Conservation (phyloP, 768 basidiomycete species). For the Leccinum boreale region DNA sequence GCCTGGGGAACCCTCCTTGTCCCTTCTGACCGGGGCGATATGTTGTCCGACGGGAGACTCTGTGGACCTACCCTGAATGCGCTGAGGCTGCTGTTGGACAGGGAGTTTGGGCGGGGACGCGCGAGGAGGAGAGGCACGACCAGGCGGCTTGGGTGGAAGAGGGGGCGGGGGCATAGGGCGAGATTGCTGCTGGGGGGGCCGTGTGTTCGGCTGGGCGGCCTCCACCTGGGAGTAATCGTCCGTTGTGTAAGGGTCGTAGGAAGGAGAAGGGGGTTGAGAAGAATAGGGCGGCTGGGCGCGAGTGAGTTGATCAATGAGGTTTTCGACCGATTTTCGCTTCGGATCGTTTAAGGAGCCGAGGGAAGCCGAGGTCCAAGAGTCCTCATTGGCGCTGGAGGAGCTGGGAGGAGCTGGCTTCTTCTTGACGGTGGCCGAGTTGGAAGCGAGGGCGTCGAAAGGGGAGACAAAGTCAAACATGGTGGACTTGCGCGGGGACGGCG, state of each 20-base stretch:
- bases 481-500: constrained; percentile 71
- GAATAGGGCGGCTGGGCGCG: constrained; percentile 39
- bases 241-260: constrained; percentile 38
- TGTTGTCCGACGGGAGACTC: constrained; percentile 51
- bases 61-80: constrained; percentile 46
- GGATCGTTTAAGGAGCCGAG: constrained; percentile 39
- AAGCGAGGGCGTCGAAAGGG: constrained; percentile 75
- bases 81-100: constrained; percentile 38
- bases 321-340: constrained; percentile 82
- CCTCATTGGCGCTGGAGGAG: constrained; percentile 49
- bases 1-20: constrained; percentile 71
- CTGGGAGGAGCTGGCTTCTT: constrained; percentile 56
- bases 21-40: constrained; percentile 40
- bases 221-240: constrained; percentile 47
- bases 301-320: constrained; percentile 71
- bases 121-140: constrained; percentile 50
- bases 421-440: constrained; percentile 47
- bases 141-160: constrained; percentile 54
- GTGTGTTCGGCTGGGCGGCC: constrained; percentile 17
- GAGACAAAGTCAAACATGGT: constrained; percentile 85
- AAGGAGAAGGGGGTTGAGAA: constrained; percentile 37
- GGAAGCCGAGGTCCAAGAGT: constrained; percentile 49
- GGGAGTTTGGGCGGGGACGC: constrained; percentile 64
- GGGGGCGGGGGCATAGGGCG: constrained; percentile 51
- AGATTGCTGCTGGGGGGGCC: constrained; percentile 23